Conservation (phyloP, 1,284 basidiomycete genomes). For the Puccinia novopanici region DNA sequence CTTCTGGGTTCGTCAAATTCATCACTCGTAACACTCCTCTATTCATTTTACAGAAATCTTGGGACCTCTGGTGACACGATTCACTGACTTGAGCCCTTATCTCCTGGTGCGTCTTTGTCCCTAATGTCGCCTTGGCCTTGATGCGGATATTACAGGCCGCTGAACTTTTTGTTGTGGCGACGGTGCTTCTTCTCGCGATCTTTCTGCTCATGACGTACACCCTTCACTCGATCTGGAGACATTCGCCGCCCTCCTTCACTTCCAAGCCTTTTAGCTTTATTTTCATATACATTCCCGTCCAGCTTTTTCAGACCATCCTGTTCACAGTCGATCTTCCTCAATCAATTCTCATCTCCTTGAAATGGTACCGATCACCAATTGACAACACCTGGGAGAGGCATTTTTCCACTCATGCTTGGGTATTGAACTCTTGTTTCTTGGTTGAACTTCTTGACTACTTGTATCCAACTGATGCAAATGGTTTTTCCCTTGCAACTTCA, state of each 20-base stretch:
- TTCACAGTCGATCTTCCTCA: conserved; percentile 62
- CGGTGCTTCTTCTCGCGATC: conserved; percentile 23
- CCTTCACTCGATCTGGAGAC: conserved; percentile 38
- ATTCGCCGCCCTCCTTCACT: conserved; percentile 53
- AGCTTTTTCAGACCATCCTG: conserved; percentile 62
- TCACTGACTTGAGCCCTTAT: background rate
- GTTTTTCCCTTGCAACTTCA: background rate
- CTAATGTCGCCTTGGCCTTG: background rate
- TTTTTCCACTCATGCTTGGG: conserved; percentile 48
- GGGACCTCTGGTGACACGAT: background rate
- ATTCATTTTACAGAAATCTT: background rate
- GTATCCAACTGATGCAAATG: background rate
- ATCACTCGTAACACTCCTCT: background rate
- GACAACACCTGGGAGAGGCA: conserved; percentile 44
- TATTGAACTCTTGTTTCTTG: background rate
- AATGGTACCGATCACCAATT: conserved; percentile 57
- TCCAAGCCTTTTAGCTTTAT: conserved; percentile 62
- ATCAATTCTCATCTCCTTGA: conserved; percentile 62
- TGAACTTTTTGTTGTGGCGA: conserved; percentile 31
- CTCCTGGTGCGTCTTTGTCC: background rate
- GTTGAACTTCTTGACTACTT: background rate
- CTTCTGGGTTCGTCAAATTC: conserved; percentile 37
- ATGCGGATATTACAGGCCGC: conserved; percentile 14
- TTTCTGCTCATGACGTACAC: conserved; percentile 37
- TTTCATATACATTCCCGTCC: conserved; percentile 63